Base-by-base conservation (phyloP, 2,329 filamentous ascomycete species). In the Neophaeococcomyces aloes region DNA sequence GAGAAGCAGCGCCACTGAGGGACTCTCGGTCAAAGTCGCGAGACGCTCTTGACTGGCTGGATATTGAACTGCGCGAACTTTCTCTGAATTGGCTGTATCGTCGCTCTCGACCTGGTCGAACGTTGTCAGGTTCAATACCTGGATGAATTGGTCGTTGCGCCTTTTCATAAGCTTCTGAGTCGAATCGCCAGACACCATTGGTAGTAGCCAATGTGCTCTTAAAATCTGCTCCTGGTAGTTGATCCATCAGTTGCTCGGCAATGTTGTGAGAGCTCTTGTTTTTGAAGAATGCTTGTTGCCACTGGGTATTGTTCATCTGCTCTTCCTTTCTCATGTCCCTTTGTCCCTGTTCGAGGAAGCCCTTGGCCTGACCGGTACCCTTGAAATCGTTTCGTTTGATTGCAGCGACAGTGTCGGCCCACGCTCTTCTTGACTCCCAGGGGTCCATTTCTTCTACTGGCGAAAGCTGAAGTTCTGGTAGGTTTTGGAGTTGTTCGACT, bases 281-380 rank as follows among this genome's bases (percentile, higher is more conserved):
- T 15, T 35, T 76, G 66, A 96, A 98, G 68, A 91, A 96, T 43
- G 82, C 75, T 35, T 87, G 75, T 57, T 87, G 75, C 89, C 91
- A 98, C 31, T 76, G 70, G 33, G 74, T 74, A 15, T 79, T 79
- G 54, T 87, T 83, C n/a, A 74, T 71, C 56, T 77, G 78, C 62
- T 95, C 88, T 57, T 77, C 71, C 60, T 76, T 76, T 51, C 88
- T 78, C 66, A 78, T 71, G 62, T 75, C 85, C 11, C 87, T 79
- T 70, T 96, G 89, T 29, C 81, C 79, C 54, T 86, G 85, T 65
- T 96, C 91, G 51, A 96, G 94, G 64, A 86, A 85, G 45, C 76
- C 75, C 71, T 96, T 96, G 61, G 94, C 85, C 11, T 66, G 59
- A 1, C 79, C 78, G 1, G 86, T 86, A 3, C 75, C 68, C 54